Evolutionary conservation across 2,329 filamentous ascomycete species (phyloP), one percentile per base, ranked within the genome.

Genomic region (Calonectria pseudoreteaudii): DNA sequence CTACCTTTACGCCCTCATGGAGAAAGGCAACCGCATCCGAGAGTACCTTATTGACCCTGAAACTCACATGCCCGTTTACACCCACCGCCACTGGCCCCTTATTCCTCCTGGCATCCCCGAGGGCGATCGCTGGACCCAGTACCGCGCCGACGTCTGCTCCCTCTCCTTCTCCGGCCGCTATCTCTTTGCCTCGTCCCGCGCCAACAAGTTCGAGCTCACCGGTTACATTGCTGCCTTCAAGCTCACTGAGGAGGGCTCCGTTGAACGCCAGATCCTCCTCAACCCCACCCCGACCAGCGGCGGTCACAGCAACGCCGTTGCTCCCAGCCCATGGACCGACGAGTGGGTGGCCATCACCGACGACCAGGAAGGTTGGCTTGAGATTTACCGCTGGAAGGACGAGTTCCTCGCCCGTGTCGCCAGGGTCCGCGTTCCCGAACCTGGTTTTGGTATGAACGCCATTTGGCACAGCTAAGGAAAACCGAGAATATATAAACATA

Each of bases 361-460:
- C 81, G 95, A 98, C 81, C 94, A 97, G 86, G 91, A 95, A 78
- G 95, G 95, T 8, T 96, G 94, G 86, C 86, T 98, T 26, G 95
- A 98, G 86, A 94, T 98, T 71, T 97, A 97, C 83, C 89, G 95
- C 68, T 98, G 95, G 94, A 89, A 93, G 77, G 93, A 95, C 72
- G 95, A 97, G 87, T 94, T 93, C 79, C 85, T 98, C 68, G 93
- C 91, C 2, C 88, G 95, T 4, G 95, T 97, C 10, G 95, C 95
- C 20, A 89, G 94, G 75, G 87, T 94, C 75, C 92, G 94, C 78
- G 92, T 97, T 47, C 92, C 92, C 8, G 95, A 97, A 86, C 94
- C 94, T n/a, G 95, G 95, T 1, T 98, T 98, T 83, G 95, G 95
- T 2, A 98, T 98, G 95, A 98, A 98, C 85, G 95, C 95, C n/a